Evolutionary conservation across 2,329 filamentous ascomycete genomes (phyloP).

Genomic region (Didymosphaeria variabile): DNA sequence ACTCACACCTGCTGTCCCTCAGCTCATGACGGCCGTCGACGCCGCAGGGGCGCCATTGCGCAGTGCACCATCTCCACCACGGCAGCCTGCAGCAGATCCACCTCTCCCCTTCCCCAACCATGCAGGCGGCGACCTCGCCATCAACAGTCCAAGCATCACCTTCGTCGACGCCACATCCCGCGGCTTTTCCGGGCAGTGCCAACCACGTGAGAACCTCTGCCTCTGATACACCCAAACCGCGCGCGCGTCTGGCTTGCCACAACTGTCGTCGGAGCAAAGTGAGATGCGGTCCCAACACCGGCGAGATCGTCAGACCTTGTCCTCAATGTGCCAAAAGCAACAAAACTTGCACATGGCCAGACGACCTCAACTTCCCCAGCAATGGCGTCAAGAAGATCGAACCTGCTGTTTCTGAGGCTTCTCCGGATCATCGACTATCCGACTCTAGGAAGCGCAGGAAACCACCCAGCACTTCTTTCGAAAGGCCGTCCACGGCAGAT

Average conservation of each 20-base stretch:
- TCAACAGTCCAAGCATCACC: conserved; percentile 43
- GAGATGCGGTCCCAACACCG: conserved; percentile 71
- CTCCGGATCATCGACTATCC: conserved; percentile 8
- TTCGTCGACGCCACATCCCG: conserved; percentile 34
- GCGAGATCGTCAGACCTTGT: conserved; percentile 75
- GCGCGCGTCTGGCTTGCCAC: conserved; percentile 80
- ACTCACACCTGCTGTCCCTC: background rate
- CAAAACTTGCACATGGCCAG: conserved; percentile 74
- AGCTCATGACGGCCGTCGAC: conserved; percentile 18
- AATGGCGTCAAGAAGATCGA: conserved; percentile 50
- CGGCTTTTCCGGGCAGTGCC: conserved; percentile 25
- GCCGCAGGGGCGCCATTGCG: conserved; percentile 37
- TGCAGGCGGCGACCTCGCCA: conserved; percentile 31
- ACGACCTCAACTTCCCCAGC: conserved; percentile 28
- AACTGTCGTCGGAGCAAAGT: conserved; percentile 83
- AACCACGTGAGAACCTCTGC: conserved; percentile 28
- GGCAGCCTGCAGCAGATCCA: conserved; percentile 30
- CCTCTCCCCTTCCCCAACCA: conserved; percentile 24
- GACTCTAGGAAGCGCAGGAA: conserved; percentile 47
- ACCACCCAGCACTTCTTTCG: conserved; percentile 51
- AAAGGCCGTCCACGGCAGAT: conserved; percentile 53
- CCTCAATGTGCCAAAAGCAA: conserved; percentile 76
- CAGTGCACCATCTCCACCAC: conserved; percentile 22
- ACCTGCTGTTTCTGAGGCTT: conserved; percentile 13
- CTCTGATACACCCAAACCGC: conserved; percentile 55